Conservation (phyloP, 108 stramenopile genomes). For the Discostella stelligeroides region DNA sequence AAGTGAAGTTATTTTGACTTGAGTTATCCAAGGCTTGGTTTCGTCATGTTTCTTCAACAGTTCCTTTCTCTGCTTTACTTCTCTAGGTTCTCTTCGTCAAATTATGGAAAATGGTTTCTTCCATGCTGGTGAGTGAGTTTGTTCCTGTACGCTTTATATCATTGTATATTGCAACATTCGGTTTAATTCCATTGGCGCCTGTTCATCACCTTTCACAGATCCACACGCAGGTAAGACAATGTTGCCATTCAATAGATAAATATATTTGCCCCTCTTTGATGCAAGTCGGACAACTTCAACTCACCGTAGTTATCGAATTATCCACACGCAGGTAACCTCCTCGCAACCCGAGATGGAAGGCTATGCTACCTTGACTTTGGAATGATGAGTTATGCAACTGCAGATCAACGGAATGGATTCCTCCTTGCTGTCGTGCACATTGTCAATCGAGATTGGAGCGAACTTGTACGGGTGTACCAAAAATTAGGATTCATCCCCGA, state of each 20-base stretch:
- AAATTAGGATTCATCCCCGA: constrained; percentile 92
- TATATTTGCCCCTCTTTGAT: too few relatives aligned
- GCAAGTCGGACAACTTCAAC: too few relatives aligned
- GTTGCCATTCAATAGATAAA: too few relatives aligned
- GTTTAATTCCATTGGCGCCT: too few relatives aligned
- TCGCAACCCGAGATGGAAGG: constrained; percentile 82
- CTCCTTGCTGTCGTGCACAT: constrained; percentile 96
- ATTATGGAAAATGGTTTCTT: constrained; percentile 94
- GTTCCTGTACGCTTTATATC: neutral
- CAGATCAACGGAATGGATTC: constrained; percentile 90
- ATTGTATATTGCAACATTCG: neutral
- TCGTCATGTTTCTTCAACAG: too few relatives aligned
- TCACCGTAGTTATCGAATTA: too few relatives aligned
- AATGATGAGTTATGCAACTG: constrained; percentile 94
- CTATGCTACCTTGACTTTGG: constrained; percentile 96
- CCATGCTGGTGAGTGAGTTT: constrained; percentile 50
- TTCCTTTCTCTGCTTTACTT: too few relatives aligned
- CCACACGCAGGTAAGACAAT: constrained; percentile 75
- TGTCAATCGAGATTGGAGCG: constrained; percentile 94
- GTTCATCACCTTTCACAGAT: neutral
- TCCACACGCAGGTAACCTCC: constrained; percentile 84
- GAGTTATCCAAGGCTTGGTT: too few relatives aligned
- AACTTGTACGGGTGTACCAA: constrained; percentile 85
- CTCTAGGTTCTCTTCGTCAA: constrained; percentile 44
- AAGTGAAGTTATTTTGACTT: constrained; percentile 46